Evolutionary conservation across 2,329 filamentous ascomycete species (phyloP), one percentile per base, ranked within the genome.

Genomic region (Aureobasidium leucospermi): DNA sequence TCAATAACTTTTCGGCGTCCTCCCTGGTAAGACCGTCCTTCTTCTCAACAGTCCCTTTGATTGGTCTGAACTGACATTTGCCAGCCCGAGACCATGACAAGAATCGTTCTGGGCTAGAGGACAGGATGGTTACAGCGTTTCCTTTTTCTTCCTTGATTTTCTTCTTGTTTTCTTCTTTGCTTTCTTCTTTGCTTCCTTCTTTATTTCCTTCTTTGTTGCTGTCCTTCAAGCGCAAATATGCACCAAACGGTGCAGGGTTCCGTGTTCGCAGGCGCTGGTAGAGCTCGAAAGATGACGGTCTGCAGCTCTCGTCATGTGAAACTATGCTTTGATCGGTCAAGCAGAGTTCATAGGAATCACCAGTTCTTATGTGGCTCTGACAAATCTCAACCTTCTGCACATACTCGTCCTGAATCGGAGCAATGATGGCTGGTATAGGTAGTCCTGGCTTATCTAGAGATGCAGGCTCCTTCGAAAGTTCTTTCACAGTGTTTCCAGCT

Each of bases 41-140:
- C 67, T 96, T 96, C 66, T 86, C 86, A n/a, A 96, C 90, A 0
- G 93, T 97, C 49, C 93, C 93, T 76, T 97, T 97, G 84, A 97
- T 97, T 0, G 93, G 93, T 7, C 92, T 85, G 80, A 96, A 94
- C 62, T 88, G 85, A 70, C 86, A 89, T 43, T 77, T 73, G 0
- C 87, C 86, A 1, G 68, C 65, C 42, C 80, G 76, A 42, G 80
- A 78, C 83, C 84, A 88, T 59, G 83, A 84, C 15, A 97, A 81
- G 69, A 96, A 97, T 2, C 92, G 88, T 74, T 97, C 93, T 0
- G 93, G 93, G 4, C 90, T 96, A 67, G 87, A 89, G 72, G 88
- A 89, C 46, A 96, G 78, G 32, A 97, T 80, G 1, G 89, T 91
- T 3, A 78, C 64, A 31, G 72, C 73, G 19, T 64, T 58, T 3